A percentile compares a stretch with the other conserved stretches of the same genome.
Evolutionary conservation across 306 rosid species (phyloP).

Genomic region (Gillenia trifoliata): DNA sequence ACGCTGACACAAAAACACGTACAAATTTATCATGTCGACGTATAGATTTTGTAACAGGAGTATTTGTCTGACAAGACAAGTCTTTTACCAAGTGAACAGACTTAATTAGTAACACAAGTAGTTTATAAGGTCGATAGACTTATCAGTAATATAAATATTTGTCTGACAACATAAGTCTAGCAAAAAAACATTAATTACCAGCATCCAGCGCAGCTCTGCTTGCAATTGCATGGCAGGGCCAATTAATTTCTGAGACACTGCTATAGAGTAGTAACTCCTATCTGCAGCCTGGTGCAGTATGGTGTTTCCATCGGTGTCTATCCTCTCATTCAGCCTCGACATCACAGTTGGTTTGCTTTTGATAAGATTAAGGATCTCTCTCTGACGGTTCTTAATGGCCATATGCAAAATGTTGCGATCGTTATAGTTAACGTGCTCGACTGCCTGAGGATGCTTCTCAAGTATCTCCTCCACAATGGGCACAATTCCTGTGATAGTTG

Average conservation of each 20-base stretch:
- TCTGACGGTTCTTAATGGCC: not conserved
- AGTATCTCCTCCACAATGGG: not conserved
- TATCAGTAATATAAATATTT: not conserved
- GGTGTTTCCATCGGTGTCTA: not conserved
- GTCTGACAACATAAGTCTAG: not conserved
- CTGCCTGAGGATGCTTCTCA: not conserved
- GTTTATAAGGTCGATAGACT: too few relatives aligned
- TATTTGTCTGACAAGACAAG: not conserved
- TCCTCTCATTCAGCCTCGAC: not conserved
- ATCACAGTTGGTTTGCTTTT: not conserved
- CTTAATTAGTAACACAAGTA: too few relatives aligned
- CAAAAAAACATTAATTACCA: not conserved
- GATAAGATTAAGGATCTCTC: not conserved
- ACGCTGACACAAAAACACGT: constrained; percentile 18
- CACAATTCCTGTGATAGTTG: constrained; percentile 17
- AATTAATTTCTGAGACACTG: not conserved
- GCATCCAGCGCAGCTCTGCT: not conserved
- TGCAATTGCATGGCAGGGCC: constrained; percentile 10
- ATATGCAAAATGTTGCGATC: not conserved
- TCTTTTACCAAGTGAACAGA: too few relatives aligned
- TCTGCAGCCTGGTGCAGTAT: not conserved
- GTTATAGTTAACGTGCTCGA: not conserved
- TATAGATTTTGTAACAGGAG: not conserved
- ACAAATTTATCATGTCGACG: not conserved
- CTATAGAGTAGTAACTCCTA: not conserved